Percentiles rank a stretch among this genome's conserved stretches.
Evolutionary conservation across 441 rosid genomes (phyloP).

Genomic region (Euphorbia schlechtendalii): DNA sequence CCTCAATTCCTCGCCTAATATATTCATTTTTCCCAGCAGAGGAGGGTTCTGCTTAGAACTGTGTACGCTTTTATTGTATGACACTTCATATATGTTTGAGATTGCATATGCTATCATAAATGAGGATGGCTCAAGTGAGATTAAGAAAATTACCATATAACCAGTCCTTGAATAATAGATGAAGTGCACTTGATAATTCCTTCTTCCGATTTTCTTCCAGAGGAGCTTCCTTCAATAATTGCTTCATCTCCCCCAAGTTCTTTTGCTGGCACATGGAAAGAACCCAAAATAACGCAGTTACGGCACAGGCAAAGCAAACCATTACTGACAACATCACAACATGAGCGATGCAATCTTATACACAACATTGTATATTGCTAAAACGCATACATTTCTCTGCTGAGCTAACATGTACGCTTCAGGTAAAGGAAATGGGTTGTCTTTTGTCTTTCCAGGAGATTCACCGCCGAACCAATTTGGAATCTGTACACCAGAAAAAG

Average conservation of each 20-base stretch:
- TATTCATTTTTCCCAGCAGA: not conserved
- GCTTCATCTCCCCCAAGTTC: conserved; percentile 73
- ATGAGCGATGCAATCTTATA: conserved; percentile 18
- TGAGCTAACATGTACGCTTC: conserved; percentile 62
- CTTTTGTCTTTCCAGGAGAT: conserved; percentile 64
- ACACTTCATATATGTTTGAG: not conserved
- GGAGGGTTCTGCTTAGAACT: not conserved
- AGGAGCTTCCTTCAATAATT: conserved; percentile 59
- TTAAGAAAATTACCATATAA: conserved; percentile 56
- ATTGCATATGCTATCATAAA: not conserved
- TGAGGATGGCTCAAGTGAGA: not conserved
- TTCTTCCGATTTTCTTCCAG: conserved; percentile 82
- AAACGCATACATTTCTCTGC: conserved; percentile 66
- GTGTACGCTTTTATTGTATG: not conserved
- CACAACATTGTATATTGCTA: too few relatives aligned
- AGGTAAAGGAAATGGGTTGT: conserved; percentile 82
- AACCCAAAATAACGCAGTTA: too few relatives aligned
- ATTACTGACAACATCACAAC: conserved; percentile 13
- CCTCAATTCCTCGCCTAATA: not conserved
- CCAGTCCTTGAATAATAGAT: conserved; percentile 96
- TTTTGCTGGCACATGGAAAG: conserved; percentile 46
- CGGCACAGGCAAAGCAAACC: conserved; percentile 2
- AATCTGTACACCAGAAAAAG: conserved; percentile 40
- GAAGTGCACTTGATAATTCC: conserved; percentile 79
- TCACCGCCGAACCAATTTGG: conserved; percentile 87